Percentiles rank a stretch among this genome's conserved stretches.
Evolutionary conservation across 169 alveolate species (phyloP).

Genomic region (Cryptosporidium ubiquitum): DNA sequence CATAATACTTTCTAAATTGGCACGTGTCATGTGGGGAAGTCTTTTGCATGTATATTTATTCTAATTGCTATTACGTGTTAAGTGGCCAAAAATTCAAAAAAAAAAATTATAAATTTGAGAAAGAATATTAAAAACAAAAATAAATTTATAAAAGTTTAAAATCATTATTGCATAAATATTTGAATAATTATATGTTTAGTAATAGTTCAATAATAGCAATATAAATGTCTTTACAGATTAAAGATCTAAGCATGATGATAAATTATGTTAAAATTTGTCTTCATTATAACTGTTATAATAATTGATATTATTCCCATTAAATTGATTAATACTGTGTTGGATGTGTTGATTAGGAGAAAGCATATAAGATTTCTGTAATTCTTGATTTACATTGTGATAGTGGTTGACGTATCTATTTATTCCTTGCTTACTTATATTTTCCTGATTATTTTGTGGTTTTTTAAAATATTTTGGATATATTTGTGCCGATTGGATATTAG

Average conservation of each 20-base stretch:
- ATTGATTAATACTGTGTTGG: background rate
- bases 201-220: background rate
- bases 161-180: background rate
- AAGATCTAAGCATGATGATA: background rate
- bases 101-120: background rate
- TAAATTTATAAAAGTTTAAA: too few species aligned
- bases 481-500: background rate
- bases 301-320: background rate
- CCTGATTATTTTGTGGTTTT: background rate
- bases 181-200: background rate
- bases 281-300: background rate
- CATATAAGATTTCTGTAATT: background rate
- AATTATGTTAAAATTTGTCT: background rate
- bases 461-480: background rate
- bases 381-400: background rate
- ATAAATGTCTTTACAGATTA: background rate
- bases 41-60: background rate
- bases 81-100: conserved; percentile 6
- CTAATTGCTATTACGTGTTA: conserved; percentile 40
- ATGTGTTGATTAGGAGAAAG: background rate
- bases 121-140: background rate
- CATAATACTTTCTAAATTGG: background rate
- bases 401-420: background rate
- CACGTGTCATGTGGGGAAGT: conserved; percentile 34
- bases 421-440: background rate